These are phyloP conservation scores for Musa troglodytarum DNA, from an alignment of 176 grass and related monocot species.

Conservation along the genomic window DNA sequence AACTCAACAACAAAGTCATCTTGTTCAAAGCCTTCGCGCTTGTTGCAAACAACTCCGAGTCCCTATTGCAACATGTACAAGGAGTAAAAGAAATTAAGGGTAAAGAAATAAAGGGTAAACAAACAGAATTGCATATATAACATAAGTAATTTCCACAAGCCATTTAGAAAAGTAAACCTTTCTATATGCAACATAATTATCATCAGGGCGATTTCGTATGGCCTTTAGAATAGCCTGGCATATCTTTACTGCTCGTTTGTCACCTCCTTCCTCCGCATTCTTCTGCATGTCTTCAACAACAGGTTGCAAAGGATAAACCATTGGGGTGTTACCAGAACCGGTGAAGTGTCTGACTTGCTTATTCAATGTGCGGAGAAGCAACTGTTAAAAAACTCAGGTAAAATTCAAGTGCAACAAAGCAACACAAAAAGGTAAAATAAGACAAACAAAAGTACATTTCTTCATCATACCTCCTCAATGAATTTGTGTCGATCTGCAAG, in stretches of 20 bases:
- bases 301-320: constrained; percentile 76
- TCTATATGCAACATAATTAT: constrained; percentile 92
- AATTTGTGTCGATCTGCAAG: constrained; percentile 66
- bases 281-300: constrained; percentile 86
- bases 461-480: constrained; percentile 72
- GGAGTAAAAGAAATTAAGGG: constrained; percentile 12
- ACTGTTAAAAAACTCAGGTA: constrained; percentile 30
- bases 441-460: background rate
- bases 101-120: background rate
- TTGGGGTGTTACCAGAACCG: constrained; percentile 79
- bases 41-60: constrained; percentile 96
- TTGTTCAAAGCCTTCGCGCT: constrained; percentile 67
- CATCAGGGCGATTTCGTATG: constrained; percentile 63
- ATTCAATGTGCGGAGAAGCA: constrained; percentile 83
- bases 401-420: constrained; percentile 25
- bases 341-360: constrained; percentile 84
- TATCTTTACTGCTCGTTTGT: constrained; percentile 47
- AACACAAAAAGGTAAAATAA: constrained; percentile 13
- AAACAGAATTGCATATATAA: too few relatives aligned
- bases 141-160: background rate
- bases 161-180: constrained; percentile 39
- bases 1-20: constrained; percentile 98
- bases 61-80: constrained; percentile 43
- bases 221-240: constrained; percentile 63
- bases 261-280: constrained; percentile 55